Evolutionary conservation across 1,139 yeast species (phyloP).

Genomic region (Protomyces gravidus): DNA sequence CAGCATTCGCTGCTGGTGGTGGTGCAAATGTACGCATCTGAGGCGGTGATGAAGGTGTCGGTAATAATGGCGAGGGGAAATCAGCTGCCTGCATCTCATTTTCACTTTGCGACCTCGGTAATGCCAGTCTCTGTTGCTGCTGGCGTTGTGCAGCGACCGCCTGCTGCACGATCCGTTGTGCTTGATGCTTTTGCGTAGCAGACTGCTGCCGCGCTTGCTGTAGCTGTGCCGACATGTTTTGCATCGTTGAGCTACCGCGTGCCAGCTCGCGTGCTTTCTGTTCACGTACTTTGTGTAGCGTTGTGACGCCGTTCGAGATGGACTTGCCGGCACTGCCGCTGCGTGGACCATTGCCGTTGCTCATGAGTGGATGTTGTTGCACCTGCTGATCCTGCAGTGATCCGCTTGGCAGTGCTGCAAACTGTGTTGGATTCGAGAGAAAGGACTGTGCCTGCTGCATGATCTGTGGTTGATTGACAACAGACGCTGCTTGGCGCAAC

Average conservation of each 20-base stretch:
- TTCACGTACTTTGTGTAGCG: constrained; percentile 21
- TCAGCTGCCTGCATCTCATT: background rate
- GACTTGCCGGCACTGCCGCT: background rate
- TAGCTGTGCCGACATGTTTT: constrained; percentile 24
- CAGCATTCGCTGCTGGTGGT: constrained; percentile 6
- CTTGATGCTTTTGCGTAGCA: constrained; percentile 15
- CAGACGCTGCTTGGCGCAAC: background rate
- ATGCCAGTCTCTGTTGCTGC: constrained; percentile 8
- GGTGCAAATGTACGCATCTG: constrained; percentile 25
- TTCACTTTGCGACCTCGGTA: background rate
- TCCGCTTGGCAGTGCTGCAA: background rate
- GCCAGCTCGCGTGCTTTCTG: constrained; percentile 25
- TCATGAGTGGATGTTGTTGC: background rate
- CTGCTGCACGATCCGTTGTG: constrained; percentile 18
- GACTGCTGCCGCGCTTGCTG: constrained; percentile 13
- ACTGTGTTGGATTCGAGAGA: background rate
- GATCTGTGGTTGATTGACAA: constrained; percentile 5
- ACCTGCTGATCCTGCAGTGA: background rate
- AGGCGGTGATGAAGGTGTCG: constrained; percentile 27
- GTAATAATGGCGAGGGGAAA: constrained; percentile 14
- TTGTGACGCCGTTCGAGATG: background rate
- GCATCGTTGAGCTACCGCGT: constrained; percentile 1
- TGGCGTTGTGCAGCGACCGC: constrained; percentile 18
- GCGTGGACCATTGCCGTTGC: background rate
- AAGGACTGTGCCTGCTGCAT: background rate